phyloP scores from a whole-genome alignment of 768 basidiomycete species.

The Tylopilus plumbeoviolaceoides region DNA sequence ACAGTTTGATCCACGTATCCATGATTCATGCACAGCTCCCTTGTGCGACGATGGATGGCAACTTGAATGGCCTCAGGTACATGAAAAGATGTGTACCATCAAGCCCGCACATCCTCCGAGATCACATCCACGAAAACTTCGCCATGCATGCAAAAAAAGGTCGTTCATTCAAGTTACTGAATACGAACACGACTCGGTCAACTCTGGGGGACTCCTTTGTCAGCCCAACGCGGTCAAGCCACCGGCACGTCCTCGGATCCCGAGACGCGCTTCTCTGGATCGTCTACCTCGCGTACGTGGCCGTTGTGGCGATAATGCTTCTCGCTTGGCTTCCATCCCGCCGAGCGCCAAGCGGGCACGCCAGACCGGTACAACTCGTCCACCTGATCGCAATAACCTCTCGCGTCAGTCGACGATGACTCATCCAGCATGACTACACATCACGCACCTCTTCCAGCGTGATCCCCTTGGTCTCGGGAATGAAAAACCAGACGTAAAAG shows the following conservation, averaged over 20 bases:
- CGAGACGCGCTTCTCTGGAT: slow-evolving; percentile 27
- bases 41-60: neutral
- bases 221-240: neutral
- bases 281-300: slow-evolving; percentile 4
- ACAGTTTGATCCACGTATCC: neutral
- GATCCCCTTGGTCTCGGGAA: slow-evolving; percentile 81
- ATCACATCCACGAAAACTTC: neutral
- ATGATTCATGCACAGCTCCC: neutral
- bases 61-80: neutral
- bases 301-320: slow-evolving; percentile 31
- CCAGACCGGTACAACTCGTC: slow-evolving; percentile 72
- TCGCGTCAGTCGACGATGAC: no score
- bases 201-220: neutral
- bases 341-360: slow-evolving; percentile 63
- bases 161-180: neutral
- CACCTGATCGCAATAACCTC: slow-evolving; percentile 39
- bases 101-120: neutral
- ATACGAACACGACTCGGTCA: neutral
- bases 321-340: slow-evolving; percentile 50
- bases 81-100: neutral
- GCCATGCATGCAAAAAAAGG: neutral
- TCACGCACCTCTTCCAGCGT: slow-evolving; percentile 54
- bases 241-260: slow-evolving; percentile 20
- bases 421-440: no score
- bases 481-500: slow-evolving; percentile 68